Evolutionary conservation across 257 asterid species (phyloP).

Genomic region (Solanum chiquidenum): DNA sequence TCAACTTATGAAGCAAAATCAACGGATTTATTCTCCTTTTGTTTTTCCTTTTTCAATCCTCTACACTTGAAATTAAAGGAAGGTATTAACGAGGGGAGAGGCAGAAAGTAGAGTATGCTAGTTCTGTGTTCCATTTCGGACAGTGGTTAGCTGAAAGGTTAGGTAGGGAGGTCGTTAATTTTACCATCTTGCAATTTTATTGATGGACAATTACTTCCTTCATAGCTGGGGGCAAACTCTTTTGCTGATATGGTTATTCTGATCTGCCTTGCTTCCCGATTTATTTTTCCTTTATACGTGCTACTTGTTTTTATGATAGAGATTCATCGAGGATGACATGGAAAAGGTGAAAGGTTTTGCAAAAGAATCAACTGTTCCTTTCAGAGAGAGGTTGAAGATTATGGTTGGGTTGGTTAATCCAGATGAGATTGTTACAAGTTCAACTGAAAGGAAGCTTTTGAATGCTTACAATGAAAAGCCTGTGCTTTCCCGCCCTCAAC

Average conservation of each 20-base stretch:
- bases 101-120: not conserved
- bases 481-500: slow-evolving; percentile 83
- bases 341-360: slow-evolving; percentile 71
- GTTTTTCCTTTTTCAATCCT: not conserved
- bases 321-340: slow-evolving; percentile 50
- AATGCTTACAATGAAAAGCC: slow-evolving; percentile 66
- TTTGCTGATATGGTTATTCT: not conserved
- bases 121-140: not conserved
- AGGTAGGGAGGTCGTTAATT: not conserved
- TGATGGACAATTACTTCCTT: not conserved
- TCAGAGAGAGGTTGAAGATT: slow-evolving; percentile 59
- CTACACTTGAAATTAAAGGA: not conserved
- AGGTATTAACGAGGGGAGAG: not conserved
- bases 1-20: not conserved
- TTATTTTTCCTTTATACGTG: not conserved
- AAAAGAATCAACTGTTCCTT: slow-evolving; percentile 51
- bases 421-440: slow-evolving; percentile 51
- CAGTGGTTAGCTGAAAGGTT: not conserved
- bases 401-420: slow-evolving; percentile 68
- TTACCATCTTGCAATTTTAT: not conserved
- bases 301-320: slow-evolving; percentile 22
- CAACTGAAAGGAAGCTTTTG: slow-evolving; percentile 66
- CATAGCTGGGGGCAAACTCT: not conserved
- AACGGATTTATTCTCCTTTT: not conserved
- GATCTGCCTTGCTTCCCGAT: not conserved